Evolutionary conservation across 495 filamentous ascomycete species (phyloP).

Genomic region (Talaromyces ruber): DNA sequence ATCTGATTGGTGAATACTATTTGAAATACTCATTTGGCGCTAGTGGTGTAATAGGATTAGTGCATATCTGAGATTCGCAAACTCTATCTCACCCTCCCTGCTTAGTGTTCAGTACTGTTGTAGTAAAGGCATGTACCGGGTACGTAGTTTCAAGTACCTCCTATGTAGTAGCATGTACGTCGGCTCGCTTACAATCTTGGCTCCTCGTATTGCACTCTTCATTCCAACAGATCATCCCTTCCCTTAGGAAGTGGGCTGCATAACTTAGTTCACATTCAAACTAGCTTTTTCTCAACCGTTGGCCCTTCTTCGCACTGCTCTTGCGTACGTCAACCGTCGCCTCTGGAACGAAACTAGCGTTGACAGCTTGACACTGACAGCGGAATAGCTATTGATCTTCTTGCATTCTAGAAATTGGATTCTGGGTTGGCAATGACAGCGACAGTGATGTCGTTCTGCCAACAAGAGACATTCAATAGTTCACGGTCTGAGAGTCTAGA

Average conservation of each 20-base stretch:
- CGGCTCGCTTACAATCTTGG: not conserved
- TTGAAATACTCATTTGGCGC: not conserved
- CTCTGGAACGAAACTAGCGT: not conserved
- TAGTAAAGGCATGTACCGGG: too few species aligned
- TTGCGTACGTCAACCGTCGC: not conserved
- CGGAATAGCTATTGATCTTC: not conserved
- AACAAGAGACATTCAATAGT: not conserved
- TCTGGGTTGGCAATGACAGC: not conserved
- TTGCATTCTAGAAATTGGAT: not conserved
- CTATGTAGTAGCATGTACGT: too few species aligned
- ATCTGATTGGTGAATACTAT: not conserved
- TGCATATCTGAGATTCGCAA: slow-evolving; percentile 3
- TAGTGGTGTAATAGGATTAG: not conserved
- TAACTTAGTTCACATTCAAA: not conserved
- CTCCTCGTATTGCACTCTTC: not conserved
- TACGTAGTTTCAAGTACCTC: too few species aligned
- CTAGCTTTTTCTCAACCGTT: not conserved
- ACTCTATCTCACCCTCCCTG: not conserved
- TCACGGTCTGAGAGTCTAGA: not conserved
- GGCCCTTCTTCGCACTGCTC: not conserved
- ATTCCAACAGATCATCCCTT: too few species aligned
- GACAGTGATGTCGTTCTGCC: not conserved
- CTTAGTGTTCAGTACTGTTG: not conserved
- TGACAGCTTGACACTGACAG: not conserved
- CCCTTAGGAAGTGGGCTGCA: too few species aligned